Conservation (phyloP, 176 grass and related monocot species). For the Cenchrus americanus region DNA sequence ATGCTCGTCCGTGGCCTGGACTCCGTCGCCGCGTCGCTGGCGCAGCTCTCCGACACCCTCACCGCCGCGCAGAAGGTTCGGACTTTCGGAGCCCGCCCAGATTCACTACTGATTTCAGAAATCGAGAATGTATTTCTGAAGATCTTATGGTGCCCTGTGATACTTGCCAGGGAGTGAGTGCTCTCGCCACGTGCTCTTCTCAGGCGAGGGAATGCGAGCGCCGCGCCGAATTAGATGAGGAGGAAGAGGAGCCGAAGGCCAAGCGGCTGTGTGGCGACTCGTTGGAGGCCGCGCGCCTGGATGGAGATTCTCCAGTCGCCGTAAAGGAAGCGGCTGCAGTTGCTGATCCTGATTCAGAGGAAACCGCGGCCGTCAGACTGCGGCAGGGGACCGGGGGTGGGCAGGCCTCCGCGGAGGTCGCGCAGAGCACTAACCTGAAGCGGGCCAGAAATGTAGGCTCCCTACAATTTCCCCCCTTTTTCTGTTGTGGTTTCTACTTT, state of each 20-base stretch:
- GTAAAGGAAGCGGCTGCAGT: neutral
- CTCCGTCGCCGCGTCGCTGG: slow-evolving; percentile 78
- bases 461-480: neutral
- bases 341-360: neutral
- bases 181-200: slow-evolving; percentile 30
- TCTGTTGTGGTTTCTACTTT: neutral
- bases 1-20: slow-evolving; percentile 86
- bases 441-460: slow-evolving; percentile 48
- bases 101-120: neutral
- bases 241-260: slow-evolving; percentile 36
- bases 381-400: neutral
- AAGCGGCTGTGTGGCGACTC: slow-evolving; percentile 37
- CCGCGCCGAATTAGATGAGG: neutral
- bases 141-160: neutral
- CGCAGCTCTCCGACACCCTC: slow-evolving; percentile 79
- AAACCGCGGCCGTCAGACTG: neutral
- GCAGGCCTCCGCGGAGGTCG: slow-evolving; percentile 40
- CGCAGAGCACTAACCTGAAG: slow-evolving; percentile 60
- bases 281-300: neutral
- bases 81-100: no score
- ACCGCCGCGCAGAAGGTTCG: slow-evolving; percentile 77
- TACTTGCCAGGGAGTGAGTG: slow-evolving; percentile 40
- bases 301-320: neutral
- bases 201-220: slow-evolving; percentile 23
- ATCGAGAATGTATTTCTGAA: neutral